Base-by-base conservation (phyloP, 805 yeast species). In the Nakazawaea sp. region DNA sequence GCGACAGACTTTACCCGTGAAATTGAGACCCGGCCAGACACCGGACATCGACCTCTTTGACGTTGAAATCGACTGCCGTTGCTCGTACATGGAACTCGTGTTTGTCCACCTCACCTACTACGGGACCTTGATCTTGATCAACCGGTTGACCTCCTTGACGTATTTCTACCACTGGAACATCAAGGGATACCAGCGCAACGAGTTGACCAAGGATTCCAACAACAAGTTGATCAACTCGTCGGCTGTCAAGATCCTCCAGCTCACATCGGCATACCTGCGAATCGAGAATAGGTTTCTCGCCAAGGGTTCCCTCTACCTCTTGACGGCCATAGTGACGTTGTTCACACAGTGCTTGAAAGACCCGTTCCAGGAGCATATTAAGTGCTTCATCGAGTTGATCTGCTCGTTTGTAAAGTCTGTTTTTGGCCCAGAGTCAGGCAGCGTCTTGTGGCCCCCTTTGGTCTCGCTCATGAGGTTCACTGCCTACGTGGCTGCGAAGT, bases 241-340 rank as follows among this genome's bases (percentile, higher is more conserved):
- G n/a, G n/a, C n/a, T n/a, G n/a, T n/a, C n/a, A n/a, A n/a, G n/a
- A n/a, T n/a, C n/a, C n/a, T n/a, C n/a, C n/a, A n/a, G n/a, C n/a
- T n/a, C n/a, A n/a, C n/a, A n/a, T n/a, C n/a, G n/a, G n/a, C n/a
- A n/a, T n/a, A n/a, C n/a, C n/a, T n/a, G n/a, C n/a, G n/a, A n/a
- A n/a, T n/a, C n/a, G n/a, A n/a, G n/a, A n/a, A 18, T 34, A 9
- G 39, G 47, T 18, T 48, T 51, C 33, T 12, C 13, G 3, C 36
- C 35, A 8, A 38, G 45, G 15, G 21, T 27, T 30, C 48, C 3
- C 55, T 48, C 39, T 56, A 49, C 36, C 57, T 62, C 17, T 52
- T 60, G 29, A 44, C 54, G 42, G 58, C 62, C 3, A 53, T 49
- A 33, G 36, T 61, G 19, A 42, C 57, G 1, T 33, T 61, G 12